A percentile compares a stretch with the other conserved stretches of the same genome.
Evolutionary conservation across 176 grass and related monocot genomes (phyloP).

Genomic region (Aegilops tauschii): DNA sequence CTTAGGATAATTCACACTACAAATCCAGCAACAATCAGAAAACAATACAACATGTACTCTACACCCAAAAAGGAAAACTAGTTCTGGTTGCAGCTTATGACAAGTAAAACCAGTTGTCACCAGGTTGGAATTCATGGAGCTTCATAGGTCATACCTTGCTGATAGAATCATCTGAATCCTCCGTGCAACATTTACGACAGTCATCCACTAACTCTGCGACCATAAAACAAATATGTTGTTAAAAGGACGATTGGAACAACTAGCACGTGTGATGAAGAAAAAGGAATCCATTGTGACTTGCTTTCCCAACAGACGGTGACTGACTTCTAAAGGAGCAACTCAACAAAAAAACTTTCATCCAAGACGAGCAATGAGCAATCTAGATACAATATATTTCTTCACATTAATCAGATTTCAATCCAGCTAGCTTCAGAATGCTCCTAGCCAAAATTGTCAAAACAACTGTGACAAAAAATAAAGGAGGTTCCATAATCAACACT

Average conservation of each 20-base stretch:
- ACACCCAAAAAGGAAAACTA: not conserved
- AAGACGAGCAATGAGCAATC: not conserved
- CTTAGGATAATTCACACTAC: not conserved
- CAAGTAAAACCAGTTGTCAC: constrained; percentile 7
- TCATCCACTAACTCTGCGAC: constrained; percentile 78
- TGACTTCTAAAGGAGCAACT: not conserved
- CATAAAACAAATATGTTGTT: constrained; percentile 10
- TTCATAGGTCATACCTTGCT: constrained; percentile 69
- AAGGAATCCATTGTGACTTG: not conserved
- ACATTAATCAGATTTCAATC: not conserved
- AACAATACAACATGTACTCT: not conserved
- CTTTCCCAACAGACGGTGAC: not conserved
- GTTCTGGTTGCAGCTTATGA: not conserved
- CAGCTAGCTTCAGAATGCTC: not conserved
- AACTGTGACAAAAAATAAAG: not conserved
- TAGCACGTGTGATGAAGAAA: not conserved
- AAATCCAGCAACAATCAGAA: not conserved
- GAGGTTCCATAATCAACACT: not conserved
- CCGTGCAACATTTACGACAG: constrained; percentile 88
- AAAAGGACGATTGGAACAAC: not conserved
- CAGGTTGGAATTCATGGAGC: not conserved
- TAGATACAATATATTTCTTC: not conserved
- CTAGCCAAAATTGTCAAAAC: not conserved
- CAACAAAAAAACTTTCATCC: not conserved
- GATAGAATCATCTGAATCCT: constrained; percentile 95